Conservation (phyloP, 768 basidiomycete species). For the Tulasnella sp. region DNA sequence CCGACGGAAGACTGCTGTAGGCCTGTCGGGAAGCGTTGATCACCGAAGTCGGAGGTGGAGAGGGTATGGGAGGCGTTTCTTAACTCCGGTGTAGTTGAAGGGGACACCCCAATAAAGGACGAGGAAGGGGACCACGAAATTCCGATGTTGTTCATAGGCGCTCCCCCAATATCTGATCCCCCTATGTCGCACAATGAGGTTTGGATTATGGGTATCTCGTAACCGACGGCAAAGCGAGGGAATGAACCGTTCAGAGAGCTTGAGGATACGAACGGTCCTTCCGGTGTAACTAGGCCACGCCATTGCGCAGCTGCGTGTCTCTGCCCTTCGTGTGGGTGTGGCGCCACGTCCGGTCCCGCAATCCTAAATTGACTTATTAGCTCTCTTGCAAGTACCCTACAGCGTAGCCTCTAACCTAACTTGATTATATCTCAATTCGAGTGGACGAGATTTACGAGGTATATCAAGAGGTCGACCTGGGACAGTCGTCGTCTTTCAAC, state of each 20-base stretch:
- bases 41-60: neutral
- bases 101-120: neutral
- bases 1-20: neutral
- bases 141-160: neutral
- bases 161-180: neutral
- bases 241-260: neutral
- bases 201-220: neutral
- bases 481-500: neutral
- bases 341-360: neutral
- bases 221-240: neutral
- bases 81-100: neutral
- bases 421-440: neutral
- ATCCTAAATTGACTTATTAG: neutral
- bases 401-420: neutral
- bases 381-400: neutral
- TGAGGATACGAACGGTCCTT: neutral
- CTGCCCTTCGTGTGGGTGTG: neutral
- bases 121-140: neutral
- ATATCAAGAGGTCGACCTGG: neutral
- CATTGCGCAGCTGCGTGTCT: neutral
- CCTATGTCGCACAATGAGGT: neutral
- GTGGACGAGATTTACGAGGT: neutral
- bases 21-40: neutral
- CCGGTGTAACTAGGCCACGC: neutral
- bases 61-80: neutral